phyloP scores from a whole-genome alignment of 2,329 filamentous ascomycete genomes.

The Hymenoscyphus repandus region DNA sequence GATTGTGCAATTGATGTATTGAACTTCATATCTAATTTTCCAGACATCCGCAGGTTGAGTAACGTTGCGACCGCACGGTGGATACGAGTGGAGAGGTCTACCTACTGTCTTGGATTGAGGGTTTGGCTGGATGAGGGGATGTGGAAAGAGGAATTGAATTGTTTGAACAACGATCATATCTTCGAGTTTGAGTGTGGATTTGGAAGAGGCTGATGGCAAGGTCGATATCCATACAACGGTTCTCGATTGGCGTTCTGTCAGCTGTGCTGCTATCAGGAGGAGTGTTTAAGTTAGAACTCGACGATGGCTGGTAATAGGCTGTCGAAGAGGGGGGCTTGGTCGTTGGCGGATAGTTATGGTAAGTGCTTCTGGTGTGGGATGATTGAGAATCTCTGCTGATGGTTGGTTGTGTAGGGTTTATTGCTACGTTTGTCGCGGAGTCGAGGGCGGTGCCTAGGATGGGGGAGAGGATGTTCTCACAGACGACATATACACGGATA shows the following conservation, averaged over 20 bases:
- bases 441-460: slow-evolving; percentile 1
- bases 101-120: neutral
- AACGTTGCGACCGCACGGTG: too few relatives aligned
- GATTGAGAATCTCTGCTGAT: neutral
- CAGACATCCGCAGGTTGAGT: too few relatives aligned
- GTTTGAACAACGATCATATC: too few relatives aligned
- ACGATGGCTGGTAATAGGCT: neutral
- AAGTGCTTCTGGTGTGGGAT: neutral
- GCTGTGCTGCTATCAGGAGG: neutral
- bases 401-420: slow-evolving; percentile 22
- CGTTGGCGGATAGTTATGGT: slow-evolving; percentile 31
- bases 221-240: neutral
- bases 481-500: slow-evolving; percentile 1
- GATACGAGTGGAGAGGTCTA: too few relatives aligned
- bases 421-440: slow-evolving; percentile 25
- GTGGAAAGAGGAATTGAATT: neutral
- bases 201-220: slow-evolving; percentile 10
- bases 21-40: neutral
- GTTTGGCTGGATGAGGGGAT: neutral
- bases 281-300: neutral
- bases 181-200: neutral
- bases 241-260: slow-evolving; percentile 16
- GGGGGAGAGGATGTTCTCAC: neutral
- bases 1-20: too few relatives aligned
- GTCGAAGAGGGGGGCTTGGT: slow-evolving; percentile 17